Base-by-base conservation (phyloP, 176 grass and related monocot species). In the Lolium rigidum region DNA sequence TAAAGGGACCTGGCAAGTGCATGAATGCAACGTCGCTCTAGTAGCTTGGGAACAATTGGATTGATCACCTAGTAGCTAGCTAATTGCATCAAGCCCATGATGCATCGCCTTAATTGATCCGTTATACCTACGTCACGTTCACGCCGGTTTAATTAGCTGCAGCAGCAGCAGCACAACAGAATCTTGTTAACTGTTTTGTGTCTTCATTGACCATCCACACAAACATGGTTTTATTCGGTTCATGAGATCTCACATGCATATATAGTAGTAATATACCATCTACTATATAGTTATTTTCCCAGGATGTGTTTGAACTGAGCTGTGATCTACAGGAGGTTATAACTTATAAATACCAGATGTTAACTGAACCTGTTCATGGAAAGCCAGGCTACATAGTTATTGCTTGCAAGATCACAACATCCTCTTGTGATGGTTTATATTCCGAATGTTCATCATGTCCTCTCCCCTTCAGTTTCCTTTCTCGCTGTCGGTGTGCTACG, bases 1-100 rank as follows among this genome's bases (percentile, higher is more conserved):
- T 15, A 81, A 70, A 81, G 68, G 43, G 80, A 87, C 68, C 63
- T 52, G 80, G 74, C 76, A 87, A 84, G 16, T 84, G 76, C 89
- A 76, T 68, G 76, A 80, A 80, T 74, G 59, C 80, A 66, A 48
- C 74, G 47, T 28, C 66, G 48, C 67, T 67, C 79, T 80, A 79
- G 74, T 80, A 83, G 21, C 20, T 44, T 78, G 62, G 62, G 71
- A 79, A 20, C 28, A 76, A 76, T 80, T 82, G 85, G 21, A 56
- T 83, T 90, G 85, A 22, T 46, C 58, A 20, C 56, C 37, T 56
- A 56, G 54, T 14, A 7, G 16, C 54, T 20, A 56, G 54, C 54
- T 56, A 75, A 75, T 85, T 89, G 84, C 37, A 47, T 14, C 17
- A 11, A 5, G 76, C n/a, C 20, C 48, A 41, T 69, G 61, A 61